Percentiles rank a stretch among this genome's conserved stretches.
These are phyloP conservation scores for Termitomyces bulborhizus DNA, from an alignment of 768 basidiomycete genomes.

Conservation along the genomic window DNA sequence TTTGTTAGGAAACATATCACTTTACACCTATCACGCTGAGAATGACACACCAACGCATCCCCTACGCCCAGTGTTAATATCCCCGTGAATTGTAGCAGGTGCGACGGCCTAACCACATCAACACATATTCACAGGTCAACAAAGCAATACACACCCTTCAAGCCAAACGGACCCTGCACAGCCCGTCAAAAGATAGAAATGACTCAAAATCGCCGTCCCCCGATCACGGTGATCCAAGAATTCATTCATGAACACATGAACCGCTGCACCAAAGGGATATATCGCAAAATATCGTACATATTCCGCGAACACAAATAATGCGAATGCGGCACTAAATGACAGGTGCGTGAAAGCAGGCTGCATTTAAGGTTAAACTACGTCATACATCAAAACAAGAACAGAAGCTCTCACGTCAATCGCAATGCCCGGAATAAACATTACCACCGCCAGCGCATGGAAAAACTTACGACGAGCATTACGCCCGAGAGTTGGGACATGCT, in stretches of 20 bases:
- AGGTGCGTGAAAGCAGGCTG: constrained; percentile 97
- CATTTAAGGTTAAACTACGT: constrained; percentile 10
- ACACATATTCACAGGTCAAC: background rate
- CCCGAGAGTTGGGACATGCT: constrained; percentile 82
- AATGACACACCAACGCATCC: constrained; percentile 73
- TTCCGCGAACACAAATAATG: constrained; percentile 92
- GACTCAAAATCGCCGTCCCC: constrained; percentile 93
- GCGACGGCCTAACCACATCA: constrained; percentile 29
- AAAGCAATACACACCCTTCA: constrained; percentile 62
- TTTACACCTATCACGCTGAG: background rate
- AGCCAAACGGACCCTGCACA: constrained; percentile 95
- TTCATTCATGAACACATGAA: constrained; percentile 96
- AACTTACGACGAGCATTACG: constrained; percentile 93
- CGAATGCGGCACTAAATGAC: constrained; percentile 91
- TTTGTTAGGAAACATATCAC: background rate
- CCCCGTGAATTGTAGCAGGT: constrained; percentile 66
- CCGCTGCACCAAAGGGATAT: constrained; percentile 88
- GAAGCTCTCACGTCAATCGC: constrained; percentile 70
- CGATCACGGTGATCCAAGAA: constrained; percentile 94
- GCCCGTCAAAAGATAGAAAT: constrained; percentile 95
- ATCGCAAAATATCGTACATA: constrained; percentile 98
- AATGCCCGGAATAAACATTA: constrained; percentile 96
- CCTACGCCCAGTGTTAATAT: constrained; percentile 87
- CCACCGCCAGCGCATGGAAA: constrained; percentile 92
- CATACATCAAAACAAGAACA: constrained; percentile 16